A percentile compares a stretch with the other conserved stretches of the same genome.
These are phyloP conservation scores for Stereum hirsutum DNA, from an alignment of 1,284 basidiomycete species.

Conservation along the genomic window DNA sequence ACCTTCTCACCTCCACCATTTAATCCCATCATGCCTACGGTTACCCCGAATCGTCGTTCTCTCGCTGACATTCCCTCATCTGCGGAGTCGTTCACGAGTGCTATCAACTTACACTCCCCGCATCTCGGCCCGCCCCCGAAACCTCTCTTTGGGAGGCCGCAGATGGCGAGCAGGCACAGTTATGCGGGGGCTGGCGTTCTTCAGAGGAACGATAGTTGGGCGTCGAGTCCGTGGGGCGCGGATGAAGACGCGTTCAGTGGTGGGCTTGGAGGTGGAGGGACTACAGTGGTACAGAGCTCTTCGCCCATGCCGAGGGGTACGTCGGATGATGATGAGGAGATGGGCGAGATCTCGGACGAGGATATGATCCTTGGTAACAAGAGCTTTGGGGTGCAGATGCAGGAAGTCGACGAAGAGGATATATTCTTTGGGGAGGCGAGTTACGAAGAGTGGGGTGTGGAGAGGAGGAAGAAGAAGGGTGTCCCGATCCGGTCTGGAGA, in stretches of 20 bases:
- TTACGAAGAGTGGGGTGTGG: constrained; percentile 8
- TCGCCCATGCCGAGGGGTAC: constrained; percentile 6
- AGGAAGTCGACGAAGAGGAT: constrained; percentile 41
- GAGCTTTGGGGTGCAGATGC: not conserved
- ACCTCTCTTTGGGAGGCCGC: constrained; percentile 18
- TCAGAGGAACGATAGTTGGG: too few relatives aligned
- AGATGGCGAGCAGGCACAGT: constrained; percentile 45
- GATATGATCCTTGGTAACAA: constrained; percentile 12
- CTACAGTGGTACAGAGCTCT: constrained; percentile 8
- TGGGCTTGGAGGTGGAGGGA: constrained; percentile 11
- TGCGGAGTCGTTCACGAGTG: constrained; percentile 12
- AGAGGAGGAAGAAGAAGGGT: too few relatives aligned
- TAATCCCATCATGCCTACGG: too few relatives aligned
- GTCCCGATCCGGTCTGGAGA: too few relatives aligned
- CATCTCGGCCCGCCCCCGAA: constrained; percentile 10
- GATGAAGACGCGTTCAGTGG: constrained; percentile 2
- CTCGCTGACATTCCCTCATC: too few relatives aligned
- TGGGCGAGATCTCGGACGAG: constrained; percentile 15
- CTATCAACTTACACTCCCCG: constrained; percentile 11
- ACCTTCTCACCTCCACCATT: too few relatives aligned
- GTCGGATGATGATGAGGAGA: constrained; percentile 15
- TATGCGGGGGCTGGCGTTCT: constrained; percentile 48
- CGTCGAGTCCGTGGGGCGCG: too few relatives aligned
- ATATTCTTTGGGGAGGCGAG: constrained; percentile 40
- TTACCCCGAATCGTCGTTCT: too few relatives aligned